Base-by-base conservation (phyloP, 805 yeast species). In the Hanseniaspora jakobsenii region DNA sequence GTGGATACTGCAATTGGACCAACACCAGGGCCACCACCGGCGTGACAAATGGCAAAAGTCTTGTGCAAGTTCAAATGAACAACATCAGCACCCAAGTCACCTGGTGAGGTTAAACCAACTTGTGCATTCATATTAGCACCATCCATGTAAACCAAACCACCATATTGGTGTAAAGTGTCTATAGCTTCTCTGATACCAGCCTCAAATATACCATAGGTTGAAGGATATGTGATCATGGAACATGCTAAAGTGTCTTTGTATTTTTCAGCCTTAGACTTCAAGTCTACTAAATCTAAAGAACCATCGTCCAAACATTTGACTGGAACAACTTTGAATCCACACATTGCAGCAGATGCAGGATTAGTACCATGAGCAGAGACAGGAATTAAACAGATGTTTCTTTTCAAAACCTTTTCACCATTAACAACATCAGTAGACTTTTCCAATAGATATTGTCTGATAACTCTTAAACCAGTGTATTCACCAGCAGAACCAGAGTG, bases 121-220 rank as follows among this genome's bases (percentile, higher is more conserved):
- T 91, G 98, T 0, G 98, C 98, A 61, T 91, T 91, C 98, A 91
- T 91, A 66, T 91, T 91, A 47, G 98, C 98, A 61, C 98, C 98
- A 64, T 91, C 98, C 66, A 89, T 69, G 65, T 91, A 91, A 17
- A 91, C 97, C 63, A 87, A 94, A 21, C 96, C 98, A 47, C 98
- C 97, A 55, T 78, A 62, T 16, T 64, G 54, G 61, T 91, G 98
- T 29, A 89, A 83, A 48, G 78, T 69, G n/a, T 82, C 81, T 54
- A 87, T 81, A 21, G 95, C 95, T 41, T 71, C 69, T 59, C 74
- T 78, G 48, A 91, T 82, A 46, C 86, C 83, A 9, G 95, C 95
- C 64, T 89, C 98, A 57, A 86, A 91, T 49, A 89, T 75, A 47
- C 98, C 98, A 60, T 85, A 91, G 1, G 98, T 91, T 5, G 96